A percentile compares a stretch with the other conserved stretches of the same genome.
phyloP scores from a whole-genome alignment of 2,329 filamentous ascomycete species.

The Pseudogymnoascus sp. region DNA sequence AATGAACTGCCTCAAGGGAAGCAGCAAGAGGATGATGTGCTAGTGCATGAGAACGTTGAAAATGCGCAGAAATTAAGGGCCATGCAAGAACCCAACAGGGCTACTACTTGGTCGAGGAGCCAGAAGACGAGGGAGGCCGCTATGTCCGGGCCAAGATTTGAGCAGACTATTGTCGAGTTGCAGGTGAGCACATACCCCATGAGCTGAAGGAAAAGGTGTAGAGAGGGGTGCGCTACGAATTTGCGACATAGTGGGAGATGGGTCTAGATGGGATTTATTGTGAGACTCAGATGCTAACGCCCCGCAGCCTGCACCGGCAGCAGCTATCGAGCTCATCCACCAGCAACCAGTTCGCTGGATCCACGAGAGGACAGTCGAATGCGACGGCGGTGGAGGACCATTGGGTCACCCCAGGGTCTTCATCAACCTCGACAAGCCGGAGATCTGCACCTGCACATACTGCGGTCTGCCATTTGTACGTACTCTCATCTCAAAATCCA shows the following conservation, averaged over 20 bases:
- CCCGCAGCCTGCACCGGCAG: constrained; percentile 71
- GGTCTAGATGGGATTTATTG: background rate
- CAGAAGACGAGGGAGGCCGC: constrained; percentile 75
- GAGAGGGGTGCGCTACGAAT: background rate
- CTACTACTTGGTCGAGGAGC: constrained; percentile 73
- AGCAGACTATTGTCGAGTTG: constrained; percentile 88
- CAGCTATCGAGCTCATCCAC: constrained; percentile 94
- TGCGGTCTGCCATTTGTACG: constrained; percentile 90
- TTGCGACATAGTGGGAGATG: background rate
- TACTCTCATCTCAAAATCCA: constrained; percentile 15
- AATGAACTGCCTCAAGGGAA: constrained; percentile 50
- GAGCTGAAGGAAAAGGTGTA: background rate
- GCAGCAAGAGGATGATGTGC: constrained; percentile 41
- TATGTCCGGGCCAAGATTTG: constrained; percentile 91
- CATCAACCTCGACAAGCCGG: constrained; percentile 96
- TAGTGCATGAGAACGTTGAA: constrained; percentile 47
- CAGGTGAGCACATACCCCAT: constrained; percentile 57
- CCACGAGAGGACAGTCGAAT: constrained; percentile 72
- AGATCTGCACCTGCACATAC: constrained; percentile 86
- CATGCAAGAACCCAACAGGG: constrained; percentile 78
- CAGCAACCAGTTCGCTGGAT: constrained; percentile 92
- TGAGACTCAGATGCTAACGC: constrained; percentile 13
- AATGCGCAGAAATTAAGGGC: constrained; percentile 28
- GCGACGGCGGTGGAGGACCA: constrained; percentile 87
- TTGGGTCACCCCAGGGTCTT: constrained; percentile 88